These are phyloP conservation scores for Salinomyces thailandicus DNA, from an alignment of 2,329 filamentous ascomycete genomes.

Conservation along the genomic window DNA sequence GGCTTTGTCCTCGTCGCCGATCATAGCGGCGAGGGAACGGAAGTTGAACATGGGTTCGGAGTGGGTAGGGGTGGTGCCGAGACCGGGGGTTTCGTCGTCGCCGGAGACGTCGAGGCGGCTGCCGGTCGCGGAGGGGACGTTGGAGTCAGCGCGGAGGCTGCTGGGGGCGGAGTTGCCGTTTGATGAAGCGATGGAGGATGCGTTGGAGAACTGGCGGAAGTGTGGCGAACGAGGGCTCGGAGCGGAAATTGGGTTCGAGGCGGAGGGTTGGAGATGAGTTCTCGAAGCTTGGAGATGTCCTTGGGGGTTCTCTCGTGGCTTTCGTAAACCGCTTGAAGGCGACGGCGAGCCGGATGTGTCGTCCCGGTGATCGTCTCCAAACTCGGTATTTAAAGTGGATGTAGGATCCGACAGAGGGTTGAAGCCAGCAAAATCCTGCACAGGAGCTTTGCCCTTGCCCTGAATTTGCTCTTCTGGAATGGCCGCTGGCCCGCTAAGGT, in stretches of 20 bases:
- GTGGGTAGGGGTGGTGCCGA: constrained; percentile 38
- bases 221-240: constrained; percentile 36
- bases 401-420: constrained; percentile 34
- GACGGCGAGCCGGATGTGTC: constrained; percentile 14
- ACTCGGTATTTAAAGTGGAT: constrained; percentile 30
- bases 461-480: constrained; percentile 29
- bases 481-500: constrained; percentile 35
- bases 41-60: constrained; percentile 87
- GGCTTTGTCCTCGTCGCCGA: constrained; percentile 53
- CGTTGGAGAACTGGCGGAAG: constrained; percentile 74
- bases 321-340: constrained; percentile 8
- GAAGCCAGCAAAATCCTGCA: constrained; percentile 32
- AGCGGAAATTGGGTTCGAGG: constrained; percentile 17
- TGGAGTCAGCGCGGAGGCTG: constrained; percentile 13
- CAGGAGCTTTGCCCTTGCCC: constrained; percentile 40
- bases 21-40: constrained; percentile 72
- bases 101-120: constrained; percentile 40
- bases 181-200: constrained; percentile 74
- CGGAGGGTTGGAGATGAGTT: constrained; percentile 29
- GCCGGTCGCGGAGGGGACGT: constrained; percentile 36
- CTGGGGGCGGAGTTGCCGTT: constrained; percentile 54
- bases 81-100: constrained; percentile 22
- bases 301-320: constrained; percentile 28
- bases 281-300: constrained; percentile 37
- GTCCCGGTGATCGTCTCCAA: constrained; percentile 6